Evolutionary conservation across 805 yeast genomes (phyloP).

Genomic region (Millerozyma acaciae): DNA sequence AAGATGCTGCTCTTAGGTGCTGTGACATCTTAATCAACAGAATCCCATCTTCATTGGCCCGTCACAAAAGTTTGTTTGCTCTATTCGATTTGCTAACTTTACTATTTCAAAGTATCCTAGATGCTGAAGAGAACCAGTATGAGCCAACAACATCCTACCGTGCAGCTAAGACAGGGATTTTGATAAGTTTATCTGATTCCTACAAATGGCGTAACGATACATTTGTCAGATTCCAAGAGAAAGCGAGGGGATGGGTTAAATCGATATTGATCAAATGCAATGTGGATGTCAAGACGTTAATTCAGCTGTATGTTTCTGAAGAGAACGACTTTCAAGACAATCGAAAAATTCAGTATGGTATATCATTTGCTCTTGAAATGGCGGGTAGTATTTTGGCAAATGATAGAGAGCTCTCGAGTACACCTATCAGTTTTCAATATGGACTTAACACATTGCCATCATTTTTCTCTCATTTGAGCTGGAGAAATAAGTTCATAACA

Average conservation of each 20-base stretch:
- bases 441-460: conserved; percentile 61
- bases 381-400: conserved; percentile 68
- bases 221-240: conserved; percentile 51
- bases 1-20: conserved; percentile 74
- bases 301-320: conserved; percentile 69
- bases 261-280: conserved; percentile 54
- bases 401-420: conserved; percentile 61
- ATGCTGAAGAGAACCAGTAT: conserved; percentile 79
- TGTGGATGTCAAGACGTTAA: conserved; percentile 71
- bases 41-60: conserved; percentile 78
- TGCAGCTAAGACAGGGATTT: conserved; percentile 42
- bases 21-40: conserved; percentile 62
- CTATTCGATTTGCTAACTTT: conserved; percentile 76
- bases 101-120: conserved; percentile 74
- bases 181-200: conserved; percentile 66
- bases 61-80: conserved; percentile 66
- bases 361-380: conserved; percentile 86
- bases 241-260: conserved; percentile 66
- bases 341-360: conserved; percentile 61
- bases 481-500: conserved; percentile 50
- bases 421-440: conserved; percentile 33
- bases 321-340: conserved; percentile 25
- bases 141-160: conserved; percentile 74
- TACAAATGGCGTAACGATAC: conserved; percentile 72
- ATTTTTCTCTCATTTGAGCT: conserved; percentile 71